These are phyloP conservation scores for Wickerhamiella vanderwaltii DNA, from an alignment of 805 yeast genomes.

Conservation along the genomic window DNA sequence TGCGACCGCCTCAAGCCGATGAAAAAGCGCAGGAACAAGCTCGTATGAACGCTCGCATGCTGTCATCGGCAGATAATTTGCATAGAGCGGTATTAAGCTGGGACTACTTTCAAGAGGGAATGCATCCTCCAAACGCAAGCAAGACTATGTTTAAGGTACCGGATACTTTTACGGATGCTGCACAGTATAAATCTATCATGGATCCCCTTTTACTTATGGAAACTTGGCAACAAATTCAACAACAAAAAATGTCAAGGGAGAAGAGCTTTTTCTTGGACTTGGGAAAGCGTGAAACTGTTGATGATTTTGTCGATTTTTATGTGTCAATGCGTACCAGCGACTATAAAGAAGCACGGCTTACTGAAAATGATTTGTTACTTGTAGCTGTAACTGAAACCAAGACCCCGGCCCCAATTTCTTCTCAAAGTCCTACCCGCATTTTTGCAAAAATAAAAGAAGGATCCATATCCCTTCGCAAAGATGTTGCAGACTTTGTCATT, in stretches of 20 bases:
- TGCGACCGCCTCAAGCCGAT: slow-evolving; percentile 26
- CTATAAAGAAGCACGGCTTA: slow-evolving; percentile 40
- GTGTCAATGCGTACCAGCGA: slow-evolving; percentile 49
- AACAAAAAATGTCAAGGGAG: slow-evolving; percentile 41
- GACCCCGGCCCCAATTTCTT: slow-evolving; percentile 8
- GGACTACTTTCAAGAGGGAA: slow-evolving; percentile 51
- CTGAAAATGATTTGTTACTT: slow-evolving; percentile 68
- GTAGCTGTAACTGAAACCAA: slow-evolving; percentile 34
- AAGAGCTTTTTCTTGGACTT: slow-evolving; percentile 53
- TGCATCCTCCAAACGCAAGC: slow-evolving; percentile 36
- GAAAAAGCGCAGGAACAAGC: slow-evolving; percentile 51
- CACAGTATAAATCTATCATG: slow-evolving; percentile 56
- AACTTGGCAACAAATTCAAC: slow-evolving; percentile 83
- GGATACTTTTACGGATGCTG: slow-evolving; percentile 42
- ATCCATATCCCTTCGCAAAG: slow-evolving; percentile 40
- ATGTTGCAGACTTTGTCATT: slow-evolving; percentile 61
- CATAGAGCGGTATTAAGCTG: slow-evolving; percentile 60
- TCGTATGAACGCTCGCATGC: slow-evolving; percentile 64
- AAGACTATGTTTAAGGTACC: slow-evolving; percentile 37
- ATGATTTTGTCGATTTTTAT: slow-evolving; percentile 77
- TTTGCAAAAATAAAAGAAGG: slow-evolving; percentile 65
- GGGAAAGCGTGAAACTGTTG: slow-evolving; percentile 73
- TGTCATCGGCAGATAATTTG: slow-evolving; percentile 65
- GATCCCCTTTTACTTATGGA: slow-evolving; percentile 77
- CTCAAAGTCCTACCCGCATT: slow-evolving; percentile 39